Base-by-base conservation (phyloP, 768 basidiomycete species). In the Gymnopilus dilepis region DNA sequence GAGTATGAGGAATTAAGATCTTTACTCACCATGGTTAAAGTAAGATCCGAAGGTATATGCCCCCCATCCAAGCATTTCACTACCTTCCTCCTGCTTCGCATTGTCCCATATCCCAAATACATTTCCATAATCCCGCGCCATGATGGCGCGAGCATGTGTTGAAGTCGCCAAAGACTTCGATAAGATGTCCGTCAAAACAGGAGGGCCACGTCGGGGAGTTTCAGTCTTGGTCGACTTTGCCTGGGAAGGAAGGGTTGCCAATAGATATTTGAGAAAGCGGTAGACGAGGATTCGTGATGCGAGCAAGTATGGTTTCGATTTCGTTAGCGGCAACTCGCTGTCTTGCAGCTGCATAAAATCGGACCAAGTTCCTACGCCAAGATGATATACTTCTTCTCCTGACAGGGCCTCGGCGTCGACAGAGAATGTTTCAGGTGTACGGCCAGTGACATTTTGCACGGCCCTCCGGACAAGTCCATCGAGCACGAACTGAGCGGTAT, bases 21-120 rank as follows among this genome's bases (percentile, higher is more conserved):
- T 37, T 34, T 7, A 73, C 78, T 50, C 40, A 88, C 89, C 80
- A 67, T 90, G 88, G 64, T 90, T 90, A 68, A 89, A 90, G 72
- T 85, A 88, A 19, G 87, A 87, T 0, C 82, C 86, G 51, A 80
- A 81, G 6, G 82, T 71, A 72, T 86, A 89, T 63, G 88, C 77
- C 4, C 81, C 85, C 82, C 86, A 90, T 22, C 88, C 88, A 19
- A 89, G 69, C 87, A 88, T 85, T 71, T 87, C 86, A 51, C 78
- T 78, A 38, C 82, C 84, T 48, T 79, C 82, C 19, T 77, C 78
- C 61, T 74, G 73, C 58, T 72, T 72, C 30, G 72, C 77, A 74
- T 70, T 82, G 61, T 89, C 86, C 85, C 85, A 90, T 47, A 90
- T 81, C 15, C 88, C 89, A 61, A 90, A 90, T 7, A 85, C 81